phyloP scores from a whole-genome alignment of 2,329 filamentous ascomycete genomes.

The Eutypa lata region DNA sequence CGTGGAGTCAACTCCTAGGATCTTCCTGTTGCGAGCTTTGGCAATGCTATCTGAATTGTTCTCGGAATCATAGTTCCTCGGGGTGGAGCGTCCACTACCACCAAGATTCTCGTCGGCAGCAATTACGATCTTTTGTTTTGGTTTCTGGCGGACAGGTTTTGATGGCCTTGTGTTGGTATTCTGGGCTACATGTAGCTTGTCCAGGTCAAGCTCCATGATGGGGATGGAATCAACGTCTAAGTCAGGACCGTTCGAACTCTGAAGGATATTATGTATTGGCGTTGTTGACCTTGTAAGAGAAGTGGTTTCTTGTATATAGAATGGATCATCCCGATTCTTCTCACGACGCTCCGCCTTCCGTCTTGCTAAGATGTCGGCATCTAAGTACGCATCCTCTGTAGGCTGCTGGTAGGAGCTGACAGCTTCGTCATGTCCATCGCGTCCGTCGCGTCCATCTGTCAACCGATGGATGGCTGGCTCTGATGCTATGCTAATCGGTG shows the following conservation, averaged over 20 bases:
- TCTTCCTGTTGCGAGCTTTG: conserved; percentile 49
- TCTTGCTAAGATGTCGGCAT: conserved; percentile 70
- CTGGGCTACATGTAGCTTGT: conserved; percentile 41
- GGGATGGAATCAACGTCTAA: conserved; percentile 93
- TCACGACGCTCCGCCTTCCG: conserved; percentile 75
- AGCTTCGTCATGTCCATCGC: no score
- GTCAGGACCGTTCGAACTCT: conserved; percentile 69
- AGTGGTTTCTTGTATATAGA: conserved; percentile 70
- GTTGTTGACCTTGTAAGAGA: conserved; percentile 63
- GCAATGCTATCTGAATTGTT: conserved; percentile 44
- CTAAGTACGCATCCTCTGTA: conserved; percentile 63
- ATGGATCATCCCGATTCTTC: conserved; percentile 88
- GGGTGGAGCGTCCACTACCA: conserved; percentile 46
- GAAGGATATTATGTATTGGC: conserved; percentile 74
- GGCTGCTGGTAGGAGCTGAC: conserved; percentile 57
- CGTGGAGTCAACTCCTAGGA: conserved; percentile 86
- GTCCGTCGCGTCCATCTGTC: conserved; percentile 37
- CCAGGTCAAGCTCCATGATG: conserved; percentile 86
- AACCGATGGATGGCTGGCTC: conserved; percentile 56
- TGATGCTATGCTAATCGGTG: conserved; percentile 49
- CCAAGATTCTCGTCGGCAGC: conserved; percentile 70
- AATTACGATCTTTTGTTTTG: conserved; percentile 62
- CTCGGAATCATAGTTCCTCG: conserved; percentile 52
- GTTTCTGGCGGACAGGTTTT: conserved; percentile 33
- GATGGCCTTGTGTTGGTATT: conserved; percentile 25